phyloP scores from a whole-genome alignment of 768 basidiomycete genomes.

The Saitozyma podzolica region DNA sequence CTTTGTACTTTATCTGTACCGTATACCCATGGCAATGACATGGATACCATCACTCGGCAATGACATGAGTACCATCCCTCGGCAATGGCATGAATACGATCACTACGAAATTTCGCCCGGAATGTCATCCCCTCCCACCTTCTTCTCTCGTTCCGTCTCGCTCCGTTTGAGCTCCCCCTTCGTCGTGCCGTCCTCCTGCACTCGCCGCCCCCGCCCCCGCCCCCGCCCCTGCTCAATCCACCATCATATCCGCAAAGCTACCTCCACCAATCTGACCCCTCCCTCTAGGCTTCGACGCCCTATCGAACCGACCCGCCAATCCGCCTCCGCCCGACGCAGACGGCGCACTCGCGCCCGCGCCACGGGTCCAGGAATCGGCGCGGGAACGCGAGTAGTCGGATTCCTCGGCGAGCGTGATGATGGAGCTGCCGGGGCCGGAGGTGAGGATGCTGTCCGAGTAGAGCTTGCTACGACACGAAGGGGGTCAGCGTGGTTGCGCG shows the following conservation, averaged over 20 bases:
- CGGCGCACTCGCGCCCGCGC: background rate
- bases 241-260: slow-evolving; percentile 22
- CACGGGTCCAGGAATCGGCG: background rate
- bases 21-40: too few relatives aligned
- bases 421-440: slow-evolving; percentile 26
- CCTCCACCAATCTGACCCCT: slow-evolving; percentile 22
- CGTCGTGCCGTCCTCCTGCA: too few relatives aligned
- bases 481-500: background rate
- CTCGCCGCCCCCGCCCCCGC: background rate
- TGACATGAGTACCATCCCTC: too few relatives aligned
- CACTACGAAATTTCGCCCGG: background rate
- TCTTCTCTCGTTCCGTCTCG: background rate
- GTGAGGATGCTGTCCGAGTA: slow-evolving; percentile 73
- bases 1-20: too few relatives aligned
- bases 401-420: slow-evolving; percentile 33
- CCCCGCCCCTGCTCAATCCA: slow-evolving; percentile 7
- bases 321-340: background rate
- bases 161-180: too few relatives aligned
- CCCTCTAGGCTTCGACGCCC: slow-evolving; percentile 8
- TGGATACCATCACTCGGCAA: too few relatives aligned
- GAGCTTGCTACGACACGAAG: slow-evolving; percentile 65
- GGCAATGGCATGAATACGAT: too few relatives aligned
- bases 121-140: background rate
- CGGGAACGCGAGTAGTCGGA: slow-evolving; percentile 3
- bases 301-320: background rate